phyloP scores from a whole-genome alignment of 805 yeast species.

The Saccharomycopsis fermentans region DNA sequence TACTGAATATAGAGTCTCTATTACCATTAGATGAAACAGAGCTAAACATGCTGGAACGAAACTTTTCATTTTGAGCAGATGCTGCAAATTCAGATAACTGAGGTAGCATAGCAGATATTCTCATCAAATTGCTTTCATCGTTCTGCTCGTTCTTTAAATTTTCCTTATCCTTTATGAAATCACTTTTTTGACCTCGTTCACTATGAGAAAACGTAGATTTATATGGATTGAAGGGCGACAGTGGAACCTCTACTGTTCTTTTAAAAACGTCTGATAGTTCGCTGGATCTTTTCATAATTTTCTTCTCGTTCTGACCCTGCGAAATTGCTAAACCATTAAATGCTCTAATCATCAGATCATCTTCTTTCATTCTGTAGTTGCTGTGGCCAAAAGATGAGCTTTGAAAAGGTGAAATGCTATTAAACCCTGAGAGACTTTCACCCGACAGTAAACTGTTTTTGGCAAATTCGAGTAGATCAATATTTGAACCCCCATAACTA shows the following conservation, averaged over 20 bases:
- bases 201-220: background rate
- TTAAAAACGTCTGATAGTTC: background rate
- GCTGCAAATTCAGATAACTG: conserved; percentile 9
- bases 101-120: conserved; percentile 10
- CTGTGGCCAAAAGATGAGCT: background rate
- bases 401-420: background rate
- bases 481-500: background rate
- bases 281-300: background rate
- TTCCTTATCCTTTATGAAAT: background rate
- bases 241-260: background rate
- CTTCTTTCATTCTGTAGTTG: background rate
- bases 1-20: background rate
- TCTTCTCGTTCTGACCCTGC: background rate
- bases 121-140: conserved; percentile 5
- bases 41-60: background rate
- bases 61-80: background rate
- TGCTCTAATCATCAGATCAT: background rate
- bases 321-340: background rate
- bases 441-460: background rate
- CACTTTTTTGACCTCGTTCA: background rate
- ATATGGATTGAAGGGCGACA: background rate
- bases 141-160: background rate
- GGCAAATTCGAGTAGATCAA: background rate
- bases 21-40: background rate
- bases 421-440: background rate